A percentile compares a stretch with the other conserved stretches of the same genome.
Conservation (phyloP, 2,329 filamentous ascomycete species). For the Sclerotinia borealis region DNA sequence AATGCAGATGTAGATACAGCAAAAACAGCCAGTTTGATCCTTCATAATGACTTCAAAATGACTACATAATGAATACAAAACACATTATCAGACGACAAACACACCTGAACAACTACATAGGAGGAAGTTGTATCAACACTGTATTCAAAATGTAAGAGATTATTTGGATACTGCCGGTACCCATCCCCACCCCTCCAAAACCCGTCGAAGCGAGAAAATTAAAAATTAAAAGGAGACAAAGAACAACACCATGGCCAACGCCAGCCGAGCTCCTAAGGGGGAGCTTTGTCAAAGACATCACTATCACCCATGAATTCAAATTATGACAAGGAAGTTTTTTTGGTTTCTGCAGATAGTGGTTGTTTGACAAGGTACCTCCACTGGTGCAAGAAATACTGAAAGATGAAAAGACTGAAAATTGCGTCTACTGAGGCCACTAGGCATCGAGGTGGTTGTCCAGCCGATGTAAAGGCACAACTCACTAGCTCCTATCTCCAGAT, state of each 20-base stretch:
- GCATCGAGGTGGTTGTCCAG: neutral
- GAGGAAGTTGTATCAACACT: fast-evolving
- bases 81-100: neutral
- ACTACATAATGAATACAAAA: too few relatives aligned
- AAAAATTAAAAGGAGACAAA: neutral
- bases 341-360: fast-evolving
- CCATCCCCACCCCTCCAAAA: neutral
- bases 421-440: neutral
- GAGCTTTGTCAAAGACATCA: neutral
- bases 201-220: neutral
- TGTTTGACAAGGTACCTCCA: neutral
- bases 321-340: fast-evolving
- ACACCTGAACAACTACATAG: neutral
- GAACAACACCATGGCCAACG: neutral
- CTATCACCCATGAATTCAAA: neutral
- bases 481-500: neutral
- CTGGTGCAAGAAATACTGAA: neutral
- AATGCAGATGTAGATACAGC: too few relatives aligned
- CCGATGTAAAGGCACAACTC: neutral
- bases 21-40: neutral
- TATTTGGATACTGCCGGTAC: too few relatives aligned
- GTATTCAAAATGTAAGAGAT: too few relatives aligned
- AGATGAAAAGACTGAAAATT: neutral
- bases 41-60: neutral
- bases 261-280: neutral